Evolutionary conservation across 2,329 filamentous ascomycete species (phyloP), one percentile per base, ranked within the genome.

Genomic region (Trichoderma asperellum): DNA sequence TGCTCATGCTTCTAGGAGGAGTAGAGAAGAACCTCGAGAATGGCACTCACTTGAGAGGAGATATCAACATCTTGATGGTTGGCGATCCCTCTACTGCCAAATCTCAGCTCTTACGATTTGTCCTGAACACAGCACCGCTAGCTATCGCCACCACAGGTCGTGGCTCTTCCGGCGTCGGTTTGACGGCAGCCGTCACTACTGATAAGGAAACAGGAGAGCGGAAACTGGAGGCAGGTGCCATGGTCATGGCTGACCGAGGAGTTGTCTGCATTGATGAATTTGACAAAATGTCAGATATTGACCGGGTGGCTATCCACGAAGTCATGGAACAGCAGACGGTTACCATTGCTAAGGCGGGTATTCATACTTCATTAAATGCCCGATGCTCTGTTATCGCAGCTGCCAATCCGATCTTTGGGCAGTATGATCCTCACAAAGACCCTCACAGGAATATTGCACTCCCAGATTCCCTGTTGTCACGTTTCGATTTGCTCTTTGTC

Each of bases 261-360:
- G 95, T 99, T 12, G 96, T 99, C 40, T 99, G 96, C 83, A 99
- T 99, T 73, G 96, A 99, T 78, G 96, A 99, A 77, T 99, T 99
- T 74, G 96, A 99, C 84, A 99, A 99, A 81, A 99, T 99, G 96
- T 97, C 94, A 69, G 96, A 99, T 78, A 91, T 98, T 69, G 96
- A 99, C 81, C 90, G 96, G 78, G 96, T 99, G 4, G 96, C 96
- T 58, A 99, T 99, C 75, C 96, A 99, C 87, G 96, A 99, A 92
- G 96, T 99, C 73, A 99, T 99, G 96, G 96, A 99, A 82, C 96
- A 99, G 83, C 96, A 99, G 82, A 99, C 96, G 0, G 96, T 99
- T 71, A 99, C 96, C 16, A 99, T 99, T 76, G 96, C 96, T 64
- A 99, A 99, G 83, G 96, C 96, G 1, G 96, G 96, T 73, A 99